Conservation (phyloP, 495 filamentous ascomycete genomes). For the Xylaria flabelliformis region DNA sequence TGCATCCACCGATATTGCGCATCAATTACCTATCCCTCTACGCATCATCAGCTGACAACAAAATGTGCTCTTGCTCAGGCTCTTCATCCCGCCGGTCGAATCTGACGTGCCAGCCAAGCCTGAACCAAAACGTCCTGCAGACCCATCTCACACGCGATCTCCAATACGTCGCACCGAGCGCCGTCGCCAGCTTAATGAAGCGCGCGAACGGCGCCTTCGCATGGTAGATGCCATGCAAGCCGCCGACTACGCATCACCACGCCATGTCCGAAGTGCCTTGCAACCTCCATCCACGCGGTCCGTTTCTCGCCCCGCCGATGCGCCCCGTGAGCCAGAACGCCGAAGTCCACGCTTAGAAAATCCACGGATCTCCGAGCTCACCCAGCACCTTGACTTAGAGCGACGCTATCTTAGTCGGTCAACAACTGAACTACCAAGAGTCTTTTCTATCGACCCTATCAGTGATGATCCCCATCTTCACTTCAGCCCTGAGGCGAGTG, state of each 20-base stretch:
- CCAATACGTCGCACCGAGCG: conserved; percentile 60
- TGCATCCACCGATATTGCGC: background rate
- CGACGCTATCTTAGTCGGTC: background rate
- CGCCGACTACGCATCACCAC: conserved; percentile 11
- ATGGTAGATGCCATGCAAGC: conserved; percentile 11
- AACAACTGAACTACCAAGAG: conserved; percentile 1
- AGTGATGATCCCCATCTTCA: background rate
- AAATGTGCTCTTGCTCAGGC: conserved; percentile 41
- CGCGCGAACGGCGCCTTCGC: conserved; percentile 34
- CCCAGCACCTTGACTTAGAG: conserved; percentile 4
- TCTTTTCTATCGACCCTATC: background rate
- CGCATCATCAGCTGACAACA: background rate
- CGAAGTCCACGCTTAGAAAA: conserved; percentile 17
- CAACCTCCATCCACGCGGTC: background rate
- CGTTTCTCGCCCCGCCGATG: background rate
- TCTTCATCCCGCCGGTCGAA: conserved; percentile 62
- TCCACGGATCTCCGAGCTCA: background rate
- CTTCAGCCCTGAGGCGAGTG: background rate
- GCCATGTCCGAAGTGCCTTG: background rate
- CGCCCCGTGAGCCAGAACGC: background rate
- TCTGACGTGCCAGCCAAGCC: conserved; percentile 62
- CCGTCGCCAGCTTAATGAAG: conserved; percentile 29
- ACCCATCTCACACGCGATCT: conserved; percentile 68
- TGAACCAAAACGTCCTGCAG: conserved; percentile 48
- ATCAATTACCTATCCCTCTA: background rate